Percentiles rank a stretch among this genome's conserved stretches.
Conservation (phyloP, 805 yeast species). For the Clavispora carvajalis region DNA sequence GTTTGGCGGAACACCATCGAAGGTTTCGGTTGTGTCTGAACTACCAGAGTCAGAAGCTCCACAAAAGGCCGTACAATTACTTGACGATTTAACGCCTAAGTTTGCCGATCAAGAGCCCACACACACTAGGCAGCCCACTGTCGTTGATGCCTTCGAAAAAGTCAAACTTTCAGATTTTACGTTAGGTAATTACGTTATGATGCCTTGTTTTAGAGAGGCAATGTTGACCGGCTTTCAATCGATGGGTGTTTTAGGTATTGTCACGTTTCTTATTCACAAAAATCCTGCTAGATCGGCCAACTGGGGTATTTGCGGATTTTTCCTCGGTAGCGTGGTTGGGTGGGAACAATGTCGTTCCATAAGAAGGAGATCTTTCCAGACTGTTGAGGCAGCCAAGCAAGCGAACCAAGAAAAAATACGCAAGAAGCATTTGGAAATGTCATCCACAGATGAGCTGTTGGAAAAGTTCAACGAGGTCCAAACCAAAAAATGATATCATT, state of each 20-base stretch:
- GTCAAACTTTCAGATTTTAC: conserved; percentile 49
- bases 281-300: conserved; percentile 59
- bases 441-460: conserved; percentile 19
- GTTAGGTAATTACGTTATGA: conserved; percentile 44
- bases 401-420: conserved; percentile 30
- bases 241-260: conserved; percentile 63
- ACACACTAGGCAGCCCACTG: conserved; percentile 9
- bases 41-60: conserved; percentile 13
- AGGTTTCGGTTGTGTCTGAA: conserved; percentile 32
- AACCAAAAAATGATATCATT: conserved; percentile 1
- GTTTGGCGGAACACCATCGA: conserved; percentile 37
- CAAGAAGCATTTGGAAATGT: conserved; percentile 23
- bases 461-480: conserved; percentile 24
- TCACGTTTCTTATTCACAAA: conserved; percentile 63
- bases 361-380: conserved; percentile 59
- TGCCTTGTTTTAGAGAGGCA: conserved; percentile 80
- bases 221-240: conserved; percentile 70
- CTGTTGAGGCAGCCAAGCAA: conserved; percentile 65
- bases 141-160: conserved; percentile 37
- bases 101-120: conserved; percentile 33
- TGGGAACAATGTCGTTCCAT: conserved; percentile 90
- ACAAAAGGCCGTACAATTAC: conserved; percentile 22
- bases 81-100: conserved; percentile 52
- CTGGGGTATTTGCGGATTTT: conserved; percentile 79
- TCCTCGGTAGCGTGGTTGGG: conserved; percentile 74